Base-by-base conservation (phyloP, 2,329 filamentous ascomycete species). In the Akanthomyces lecanii region DNA sequence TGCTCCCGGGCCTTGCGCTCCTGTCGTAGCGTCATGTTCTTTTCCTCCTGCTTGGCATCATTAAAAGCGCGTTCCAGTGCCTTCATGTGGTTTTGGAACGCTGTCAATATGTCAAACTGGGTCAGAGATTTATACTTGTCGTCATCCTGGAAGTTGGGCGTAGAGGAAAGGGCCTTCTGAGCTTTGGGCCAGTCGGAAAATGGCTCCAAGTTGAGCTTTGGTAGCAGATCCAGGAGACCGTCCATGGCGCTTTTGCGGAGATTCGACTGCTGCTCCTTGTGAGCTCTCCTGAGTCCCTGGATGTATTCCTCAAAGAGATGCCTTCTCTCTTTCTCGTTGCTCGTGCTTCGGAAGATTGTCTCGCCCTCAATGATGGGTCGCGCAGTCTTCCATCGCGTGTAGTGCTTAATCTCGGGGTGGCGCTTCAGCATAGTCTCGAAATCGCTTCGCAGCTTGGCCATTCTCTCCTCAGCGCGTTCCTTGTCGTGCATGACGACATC, bases 121-220 rank as follows among this genome's bases (percentile, higher is more conserved):
- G 82, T 92, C 69, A 99, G 85, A 71, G 88, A 80, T 76, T 91
- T 86, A 80, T 96, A 97, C 79, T 91, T 95, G 72, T 90, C 86
- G 69, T 96, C 91, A 73, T 82, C 83, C 75, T 91, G 86, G 74
- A 96, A 92, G 66, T 86, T 87, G 66, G 88, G 83, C 73, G 90
- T 91, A 60, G 86, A 85, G 71, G 91, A 87, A 69, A 99, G 90
- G 70, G 90, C 85, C 67, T 86, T 85, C 74, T 96, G 91, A 53
- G 92, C 95, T 71, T 97, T 91, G 60, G 89, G 86, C 96, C 96
- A 99, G 68, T 92, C 89, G 45, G 94, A 97, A 74, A 97, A 97
- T 2, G 94, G 91, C 73, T 97, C 93, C 64, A 97, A 81, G 69
- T 95, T 85, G 58, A 99, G 82, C 68, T 86, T 87, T 55, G 90